Conservation (phyloP, 495 filamentous ascomycete species). For the Penicillium flavigenum region DNA sequence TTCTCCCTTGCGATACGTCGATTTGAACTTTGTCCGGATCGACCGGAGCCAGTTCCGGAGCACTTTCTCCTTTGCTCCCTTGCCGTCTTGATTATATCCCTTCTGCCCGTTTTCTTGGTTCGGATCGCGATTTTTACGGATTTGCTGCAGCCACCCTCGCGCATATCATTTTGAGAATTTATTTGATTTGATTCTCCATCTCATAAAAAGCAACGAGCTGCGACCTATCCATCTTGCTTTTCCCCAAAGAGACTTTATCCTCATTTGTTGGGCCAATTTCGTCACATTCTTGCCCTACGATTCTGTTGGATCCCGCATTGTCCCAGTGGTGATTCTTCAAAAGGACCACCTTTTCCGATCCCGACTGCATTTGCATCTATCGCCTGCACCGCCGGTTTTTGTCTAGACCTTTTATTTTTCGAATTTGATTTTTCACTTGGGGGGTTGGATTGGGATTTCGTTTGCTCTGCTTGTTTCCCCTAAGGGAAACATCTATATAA, state of each 20-base stretch:
- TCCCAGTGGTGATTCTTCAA: slow-evolving; percentile 41
- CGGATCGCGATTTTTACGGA: slow-evolving; percentile 36
- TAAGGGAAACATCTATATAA: slow-evolving; percentile 28
- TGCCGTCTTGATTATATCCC: slow-evolving; percentile 37
- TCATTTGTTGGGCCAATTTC: slow-evolving; percentile 32
- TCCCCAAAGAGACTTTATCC: slow-evolving; percentile 15
- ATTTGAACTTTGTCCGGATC: slow-evolving; percentile 34
- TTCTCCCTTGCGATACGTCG: slow-evolving; percentile 43
- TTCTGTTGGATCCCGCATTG: slow-evolving; percentile 34
- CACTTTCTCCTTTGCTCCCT: slow-evolving; percentile 43
- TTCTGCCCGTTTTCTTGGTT: slow-evolving; percentile 35
- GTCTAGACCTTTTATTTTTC: slow-evolving; percentile 26
- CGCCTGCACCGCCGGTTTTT: slow-evolving; percentile 30
- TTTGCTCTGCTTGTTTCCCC: slow-evolving; percentile 19
- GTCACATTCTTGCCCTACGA: slow-evolving; percentile 50
- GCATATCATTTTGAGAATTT: slow-evolving; percentile 22
- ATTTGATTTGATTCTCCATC: slow-evolving; percentile 10
- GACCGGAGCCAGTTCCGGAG: slow-evolving; percentile 43
- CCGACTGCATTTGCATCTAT: slow-evolving; percentile 39
- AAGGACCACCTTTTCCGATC: slow-evolving; percentile 44
- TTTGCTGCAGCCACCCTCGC: slow-evolving; percentile 33
- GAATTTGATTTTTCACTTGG: slow-evolving; percentile 19
- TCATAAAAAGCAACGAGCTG: slow-evolving; percentile 33
- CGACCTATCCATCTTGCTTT: slow-evolving; percentile 33
- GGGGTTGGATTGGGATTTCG: slow-evolving; percentile 29